A percentile compares a stretch with the other conserved stretches of the same genome.
phyloP scores from a whole-genome alignment of 768 basidiomycete species.

The Cantharellus anzutake region DNA sequence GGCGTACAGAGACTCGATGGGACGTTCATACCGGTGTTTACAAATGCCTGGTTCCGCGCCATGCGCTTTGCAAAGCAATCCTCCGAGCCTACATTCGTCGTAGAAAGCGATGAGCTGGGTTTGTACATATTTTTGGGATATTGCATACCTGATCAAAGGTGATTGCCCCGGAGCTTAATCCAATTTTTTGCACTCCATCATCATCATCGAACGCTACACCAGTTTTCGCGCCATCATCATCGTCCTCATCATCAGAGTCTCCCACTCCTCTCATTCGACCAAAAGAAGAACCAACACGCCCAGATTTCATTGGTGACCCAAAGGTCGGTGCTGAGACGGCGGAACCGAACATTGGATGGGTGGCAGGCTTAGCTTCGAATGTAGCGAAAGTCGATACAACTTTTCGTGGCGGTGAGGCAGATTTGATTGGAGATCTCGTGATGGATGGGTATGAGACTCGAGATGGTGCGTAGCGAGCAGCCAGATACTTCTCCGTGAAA shows the following conservation, averaged over 20 bases:
- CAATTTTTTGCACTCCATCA: conserved; percentile 44
- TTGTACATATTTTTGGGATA: background rate
- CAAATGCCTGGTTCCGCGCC: conserved; percentile 39
- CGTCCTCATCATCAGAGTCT: conserved; percentile 50
- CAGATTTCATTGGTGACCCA: background rate
- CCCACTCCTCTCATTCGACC: conserved; percentile 35
- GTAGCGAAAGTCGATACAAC: conserved; percentile 79
- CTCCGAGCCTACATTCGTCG: conserved; percentile 39
- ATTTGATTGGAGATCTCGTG: conserved; percentile 17
- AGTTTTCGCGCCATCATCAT: conserved; percentile 28
- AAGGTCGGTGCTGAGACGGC: background rate
- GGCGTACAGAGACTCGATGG: background rate
- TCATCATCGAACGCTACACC: conserved; percentile 25
- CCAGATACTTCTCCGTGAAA: conserved; percentile 91
- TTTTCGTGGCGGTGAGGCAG: conserved; percentile 60
- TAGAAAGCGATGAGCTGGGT: conserved; percentile 5
- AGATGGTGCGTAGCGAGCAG: conserved; percentile 21
- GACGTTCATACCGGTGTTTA: background rate
- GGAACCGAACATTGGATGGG: conserved; percentile 8
- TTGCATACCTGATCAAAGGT: conserved; percentile 69
- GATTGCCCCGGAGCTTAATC: conserved; percentile 68
- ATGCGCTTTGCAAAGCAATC: conserved; percentile 80
- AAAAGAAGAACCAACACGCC: conserved; percentile 31
- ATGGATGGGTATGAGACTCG: conserved; percentile 23
- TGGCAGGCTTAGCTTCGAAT: conserved; percentile 47